Percentiles rank a stretch among this genome's conserved stretches.
Conservation (phyloP, 805 yeast genomes). For the Myxozyma nipponensis region DNA sequence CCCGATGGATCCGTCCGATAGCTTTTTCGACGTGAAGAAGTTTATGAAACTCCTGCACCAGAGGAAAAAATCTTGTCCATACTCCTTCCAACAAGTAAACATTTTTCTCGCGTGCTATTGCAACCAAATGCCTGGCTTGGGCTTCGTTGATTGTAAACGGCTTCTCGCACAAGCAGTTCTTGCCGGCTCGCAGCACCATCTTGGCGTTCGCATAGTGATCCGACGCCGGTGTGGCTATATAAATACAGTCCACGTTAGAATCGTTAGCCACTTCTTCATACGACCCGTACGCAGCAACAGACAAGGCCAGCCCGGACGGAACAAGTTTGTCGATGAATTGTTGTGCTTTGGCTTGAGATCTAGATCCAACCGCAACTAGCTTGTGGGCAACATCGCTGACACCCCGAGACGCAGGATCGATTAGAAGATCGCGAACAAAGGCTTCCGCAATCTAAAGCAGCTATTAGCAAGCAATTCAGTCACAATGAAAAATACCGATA, state of each 20-base stretch:
- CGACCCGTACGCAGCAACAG: constrained; percentile 26
- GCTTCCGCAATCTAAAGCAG: constrained; percentile 25
- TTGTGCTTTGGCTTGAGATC: constrained; percentile 30
- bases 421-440: constrained; percentile 19
- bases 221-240: constrained; percentile 49
- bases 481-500: neutral
- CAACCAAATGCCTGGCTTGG: constrained; percentile 44
- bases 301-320: constrained; percentile 28
- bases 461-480: neutral
- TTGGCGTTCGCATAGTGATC: constrained; percentile 46
- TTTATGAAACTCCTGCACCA: constrained; percentile 39
- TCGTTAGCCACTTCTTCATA: constrained; percentile 45
- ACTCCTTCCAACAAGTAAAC: constrained; percentile 55
- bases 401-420: constrained; percentile 25
- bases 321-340: constrained; percentile 30
- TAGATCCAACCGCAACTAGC: constrained; percentile 34
- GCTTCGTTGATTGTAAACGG: constrained; percentile 48
- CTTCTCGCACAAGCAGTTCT: constrained; percentile 53
- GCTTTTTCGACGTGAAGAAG: constrained; percentile 41
- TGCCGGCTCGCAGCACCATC: constrained; percentile 42
- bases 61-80: constrained; percentile 43
- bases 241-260: constrained; percentile 45
- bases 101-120: constrained; percentile 44
- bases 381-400: constrained; percentile 32
- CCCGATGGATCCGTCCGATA: constrained; percentile 46